A percentile compares a stretch with the other conserved stretches of the same genome.
Conservation (phyloP, 495 filamentous ascomycete genomes). For the Umbilicaria muhlenbergii region DNA sequence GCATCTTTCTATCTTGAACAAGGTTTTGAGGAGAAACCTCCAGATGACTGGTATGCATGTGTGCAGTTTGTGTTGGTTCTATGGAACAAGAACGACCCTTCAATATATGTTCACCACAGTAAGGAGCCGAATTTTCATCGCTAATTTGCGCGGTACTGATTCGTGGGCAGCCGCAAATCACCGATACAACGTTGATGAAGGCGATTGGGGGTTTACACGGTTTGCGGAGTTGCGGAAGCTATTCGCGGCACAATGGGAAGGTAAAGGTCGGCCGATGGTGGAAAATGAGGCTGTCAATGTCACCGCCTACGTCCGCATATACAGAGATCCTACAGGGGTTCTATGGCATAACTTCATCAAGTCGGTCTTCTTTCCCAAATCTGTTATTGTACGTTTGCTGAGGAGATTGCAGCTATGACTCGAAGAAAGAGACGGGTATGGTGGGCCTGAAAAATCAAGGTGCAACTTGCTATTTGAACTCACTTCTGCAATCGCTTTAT, state of each 20-base stretch:
- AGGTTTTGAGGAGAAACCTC: constrained; percentile 54
- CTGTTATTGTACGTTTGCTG: constrained; percentile 5
- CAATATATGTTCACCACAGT: constrained; percentile 55
- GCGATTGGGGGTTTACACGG: constrained; percentile 96
- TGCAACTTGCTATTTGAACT: constrained; percentile 97
- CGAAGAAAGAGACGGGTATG: constrained; percentile 95
- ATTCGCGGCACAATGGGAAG: constrained; percentile 57
- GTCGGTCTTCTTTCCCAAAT: constrained; percentile 23
- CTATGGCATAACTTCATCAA: constrained; percentile 97
- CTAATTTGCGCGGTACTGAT: constrained; percentile 8
- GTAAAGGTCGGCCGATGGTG: constrained; percentile 56
- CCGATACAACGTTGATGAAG: constrained; percentile 86
- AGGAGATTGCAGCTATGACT: constrained; percentile 58
- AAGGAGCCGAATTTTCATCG: constrained; percentile 8
- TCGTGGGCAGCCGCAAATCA: constrained; percentile 48
- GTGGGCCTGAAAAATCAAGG: constrained; percentile 96
- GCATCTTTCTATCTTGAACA: constrained; percentile 96
- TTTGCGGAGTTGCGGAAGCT: constrained; percentile 76
- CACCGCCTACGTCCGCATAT: constrained; percentile 82
- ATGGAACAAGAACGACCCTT: constrained; percentile 83
- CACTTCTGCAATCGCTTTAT: constrained; percentile 87
- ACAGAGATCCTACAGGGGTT: constrained; percentile 97
- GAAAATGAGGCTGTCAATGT: constrained; percentile 77
- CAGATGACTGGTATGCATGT: constrained; percentile 89
- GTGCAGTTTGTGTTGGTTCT: constrained; percentile 89